Evolutionary conservation across 176 grass and related monocot species (phyloP), one percentile per base, ranked within the genome.

Genomic region (Lolium multiflorum): DNA sequence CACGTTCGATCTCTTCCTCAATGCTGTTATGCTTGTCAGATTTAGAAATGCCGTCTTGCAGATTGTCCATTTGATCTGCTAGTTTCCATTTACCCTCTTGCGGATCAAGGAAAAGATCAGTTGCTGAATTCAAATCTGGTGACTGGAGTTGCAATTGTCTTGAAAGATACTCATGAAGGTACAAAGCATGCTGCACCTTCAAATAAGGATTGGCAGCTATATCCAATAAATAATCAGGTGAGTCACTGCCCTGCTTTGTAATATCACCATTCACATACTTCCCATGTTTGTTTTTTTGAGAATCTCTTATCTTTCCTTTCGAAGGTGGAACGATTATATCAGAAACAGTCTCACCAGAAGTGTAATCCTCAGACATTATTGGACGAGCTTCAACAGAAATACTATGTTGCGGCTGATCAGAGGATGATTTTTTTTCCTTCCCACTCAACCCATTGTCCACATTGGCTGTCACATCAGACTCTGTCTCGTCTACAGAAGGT

Each of bases 21-120:
- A 60, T 69, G 67, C 28, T 49, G n/a, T 35, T 70, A 49, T 85
- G 57, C 79, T 82, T 77, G 60, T 38, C 50, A 77, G 41, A 76
- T 69, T 86, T 82, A 81, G 41, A 44, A 70, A 62, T 70, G 80
- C 84, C 57, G 78, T 52, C 82, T 20, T 89, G 71, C 25, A 44
- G 56, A 85, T 41, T 91, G 79, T 70, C 24, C 46, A 67, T 81
- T 76, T 94, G 90, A 77, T 91, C 91, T 84, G 74, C 83, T 68
- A 98, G 89, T 94, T 98, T 98, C 96, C 96, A 98, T 79, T 86
- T 93, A 81, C 93, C 96, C 83, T 98, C 93, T 82, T 94, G 77
- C 52, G 90, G 93, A 58, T 98, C 96, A 38, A 98, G 96, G 48
- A 94, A 87, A 85, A 98, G 88, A 88, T 98, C 96, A 70, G 93